phyloP scores from a whole-genome alignment of 2,329 filamentous ascomycete species.

The Xylaria digitata region DNA sequence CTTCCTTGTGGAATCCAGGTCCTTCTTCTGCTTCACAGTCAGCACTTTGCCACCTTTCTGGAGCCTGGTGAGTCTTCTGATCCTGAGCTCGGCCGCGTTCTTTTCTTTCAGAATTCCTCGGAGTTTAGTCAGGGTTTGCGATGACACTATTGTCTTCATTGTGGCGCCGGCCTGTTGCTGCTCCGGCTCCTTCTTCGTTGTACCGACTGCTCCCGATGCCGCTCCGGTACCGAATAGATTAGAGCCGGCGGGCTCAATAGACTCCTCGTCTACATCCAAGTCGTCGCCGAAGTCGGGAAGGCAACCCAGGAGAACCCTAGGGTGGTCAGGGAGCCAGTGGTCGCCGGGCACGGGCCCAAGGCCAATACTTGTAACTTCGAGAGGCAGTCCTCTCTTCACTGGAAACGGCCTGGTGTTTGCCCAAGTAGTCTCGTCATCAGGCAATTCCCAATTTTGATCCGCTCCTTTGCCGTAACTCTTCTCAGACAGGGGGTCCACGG shows the following conservation, averaged over 20 bases:
- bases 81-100: neutral
- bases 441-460: conserved; percentile 22
- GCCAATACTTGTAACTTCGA: conserved; percentile 32
- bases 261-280: neutral
- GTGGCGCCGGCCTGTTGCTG: too few relatives aligned
- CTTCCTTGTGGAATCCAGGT: neutral
- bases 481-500: conserved; percentile 19
- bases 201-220: too few relatives aligned
- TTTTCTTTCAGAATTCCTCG: neutral
- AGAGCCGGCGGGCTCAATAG: neutral
- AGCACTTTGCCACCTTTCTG: neutral
- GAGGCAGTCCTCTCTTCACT: conserved; percentile 29
- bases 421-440: neutral
- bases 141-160: neutral
- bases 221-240: neutral
- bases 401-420: conserved; percentile 27
- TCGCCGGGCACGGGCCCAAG: conserved; percentile 41
- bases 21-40: neutral
- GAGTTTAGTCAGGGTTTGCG: neutral
- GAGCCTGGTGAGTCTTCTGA: neutral
- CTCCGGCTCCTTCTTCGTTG: too few relatives aligned
- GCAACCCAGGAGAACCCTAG: conserved; percentile 41
- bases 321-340: conserved; percentile 27
- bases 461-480: conserved; percentile 21
- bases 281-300: conserved; percentile 21